Base-by-base conservation (phyloP, 2,329 filamentous ascomycete genomes). In the Diaporthe eres region DNA sequence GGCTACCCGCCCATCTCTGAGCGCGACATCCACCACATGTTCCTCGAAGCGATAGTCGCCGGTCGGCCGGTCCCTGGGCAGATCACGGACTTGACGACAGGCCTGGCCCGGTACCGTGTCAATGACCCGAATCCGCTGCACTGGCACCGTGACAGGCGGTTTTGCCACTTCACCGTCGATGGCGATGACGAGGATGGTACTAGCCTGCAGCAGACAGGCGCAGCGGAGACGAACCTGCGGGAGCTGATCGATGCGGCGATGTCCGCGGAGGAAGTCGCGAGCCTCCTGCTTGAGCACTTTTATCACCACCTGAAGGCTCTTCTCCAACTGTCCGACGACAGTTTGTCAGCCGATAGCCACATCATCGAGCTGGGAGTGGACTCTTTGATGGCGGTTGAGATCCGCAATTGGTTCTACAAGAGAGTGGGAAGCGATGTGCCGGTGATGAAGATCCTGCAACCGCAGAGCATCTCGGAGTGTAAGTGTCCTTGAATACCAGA, bases 1-100 rank as follows among this genome's bases (percentile, higher is more conserved):
- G 85, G 86, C 8, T 87, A 87, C 74, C 85, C 85, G 72, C 85
- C 86, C 49, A 83, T 90, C 17, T 88, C 88, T 3, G 88, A 90
- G 79, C 82, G 84, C 4, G 87, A 89, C 72, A 79, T 90, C 22
- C 87, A 89, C 77, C 85, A 88, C 77, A 85, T 88, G 82, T 88
- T 90, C 76, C 83, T 88, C 12, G 88, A 90, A 78, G 87, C 88
- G 7, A 85, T 90, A 37, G 79, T 83, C 0, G 83, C 84, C 0
- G 87, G 88, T 5, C 82, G 80, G 9, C 84, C 85, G 0, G 74
- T 68, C 4, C 74, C 76, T 0, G 65, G 55, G 2, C 77, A 79
- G 28, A 77, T 83, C 9, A 75, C 80, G 74, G 84, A 86, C 77
- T 81, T 87, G 61, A 86, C 83, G 0, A 85, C 85, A 0, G 86